phyloP scores from a whole-genome alignment of 805 yeast species.

The Cyberlindnera suaveolens region DNA sequence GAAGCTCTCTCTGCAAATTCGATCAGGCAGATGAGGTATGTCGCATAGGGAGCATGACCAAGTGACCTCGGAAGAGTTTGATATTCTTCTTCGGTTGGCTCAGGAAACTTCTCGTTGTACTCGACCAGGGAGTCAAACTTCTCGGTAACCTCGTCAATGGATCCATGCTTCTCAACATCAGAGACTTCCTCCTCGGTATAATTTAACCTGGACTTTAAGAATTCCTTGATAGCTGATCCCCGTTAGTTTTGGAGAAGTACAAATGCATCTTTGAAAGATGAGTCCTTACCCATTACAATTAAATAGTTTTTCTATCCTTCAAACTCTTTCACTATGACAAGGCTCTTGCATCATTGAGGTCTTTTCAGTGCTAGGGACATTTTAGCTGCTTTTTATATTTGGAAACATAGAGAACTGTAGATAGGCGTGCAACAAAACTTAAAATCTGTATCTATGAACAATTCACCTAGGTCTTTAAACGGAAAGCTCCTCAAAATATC shows the following conservation, averaged over 20 bases:
- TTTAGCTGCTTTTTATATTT: no score
- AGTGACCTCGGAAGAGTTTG: constrained; percentile 29
- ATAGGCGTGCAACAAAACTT: no score
- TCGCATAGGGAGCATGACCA: constrained; percentile 42
- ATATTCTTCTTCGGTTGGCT: constrained; percentile 43
- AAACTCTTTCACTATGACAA: no score
- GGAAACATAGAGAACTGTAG: no score
- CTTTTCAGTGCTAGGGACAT: no score
- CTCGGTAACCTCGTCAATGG: background rate
- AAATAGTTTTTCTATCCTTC: no score
- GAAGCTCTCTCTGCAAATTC: constrained; percentile 81
- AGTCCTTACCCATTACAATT: no score
- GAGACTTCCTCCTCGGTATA: background rate
- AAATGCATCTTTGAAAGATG: background rate
- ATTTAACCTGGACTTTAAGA: constrained; percentile 3
- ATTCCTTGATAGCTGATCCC: constrained; percentile 1
- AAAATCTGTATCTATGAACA: no score
- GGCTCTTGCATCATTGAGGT: no score
- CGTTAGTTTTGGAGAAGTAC: background rate
- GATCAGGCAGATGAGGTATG: constrained; percentile 53
- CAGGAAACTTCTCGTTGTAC: constrained; percentile 16
- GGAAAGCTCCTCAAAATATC: no score
- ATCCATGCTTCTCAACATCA: constrained; percentile 1
- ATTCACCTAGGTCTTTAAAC: no score
- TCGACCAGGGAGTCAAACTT: constrained; percentile 6